Base-by-base conservation (phyloP, 768 basidiomycete genomes). In the Collybia sordida region DNA sequence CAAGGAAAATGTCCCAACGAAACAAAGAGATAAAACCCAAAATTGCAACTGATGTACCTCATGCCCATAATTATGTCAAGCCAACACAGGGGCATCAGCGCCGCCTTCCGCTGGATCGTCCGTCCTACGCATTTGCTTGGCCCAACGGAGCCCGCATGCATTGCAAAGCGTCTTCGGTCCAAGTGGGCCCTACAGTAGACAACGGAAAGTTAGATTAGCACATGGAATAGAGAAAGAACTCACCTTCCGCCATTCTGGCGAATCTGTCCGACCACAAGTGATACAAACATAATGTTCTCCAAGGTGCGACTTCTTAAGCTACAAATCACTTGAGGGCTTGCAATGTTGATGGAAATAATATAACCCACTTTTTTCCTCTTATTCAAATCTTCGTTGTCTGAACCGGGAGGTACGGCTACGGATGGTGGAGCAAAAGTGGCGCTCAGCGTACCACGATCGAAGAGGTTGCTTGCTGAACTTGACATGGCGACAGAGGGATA, bases 121-220 rank as follows among this genome's bases (percentile, higher is more conserved):
- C 11, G 50, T 59, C 55, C 69, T 75, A 25, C 73, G 67, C 58
- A 69, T 69, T 56, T 75, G 74, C 53, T 97, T 96, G 23, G 94
- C 94, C 91, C 93, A 96, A 47, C 94, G 80, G 35, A 98, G 70
- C 21, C 95, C 95, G 57, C 96, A 97, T 2, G 94, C 94, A 67
- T 98, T 97, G 74, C 96, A 98, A 4, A 98, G 71, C n/a, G 96
- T 97, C 72, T 98, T 99, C 1, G 96, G 93, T 28, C 96, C 96
- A 47, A 82, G 77, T 1, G 96, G 96, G 9, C 96, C 96, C 90
- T 90, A 56, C 4, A 39, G 25, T 44, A 52, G 25, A 43, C 31
- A 51, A 46, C 22, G 21, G 9, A 21, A 51, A 28, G 41, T 49
- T 19, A 50, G 47, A 22, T 6, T 34, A 18, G 23, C n/a, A 25